Conservation (phyloP, 1,284 basidiomycete species). For the Pseudozyma pruni region DNA sequence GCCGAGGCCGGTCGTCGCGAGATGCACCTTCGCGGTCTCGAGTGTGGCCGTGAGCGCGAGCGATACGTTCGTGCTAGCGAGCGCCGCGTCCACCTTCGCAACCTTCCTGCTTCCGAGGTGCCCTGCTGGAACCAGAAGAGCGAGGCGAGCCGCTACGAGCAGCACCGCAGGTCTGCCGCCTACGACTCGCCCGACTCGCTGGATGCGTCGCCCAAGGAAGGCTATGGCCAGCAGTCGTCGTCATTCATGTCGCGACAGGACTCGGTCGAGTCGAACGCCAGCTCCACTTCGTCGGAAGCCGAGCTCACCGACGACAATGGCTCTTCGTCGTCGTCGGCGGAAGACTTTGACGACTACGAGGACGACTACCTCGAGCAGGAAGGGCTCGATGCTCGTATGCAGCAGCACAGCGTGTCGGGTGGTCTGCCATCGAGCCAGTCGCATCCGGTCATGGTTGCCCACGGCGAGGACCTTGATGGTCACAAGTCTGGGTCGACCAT, state of each 20-base stretch:
- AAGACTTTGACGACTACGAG: conserved; percentile 64
- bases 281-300: conserved; percentile 59
- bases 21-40: conserved; percentile 65
- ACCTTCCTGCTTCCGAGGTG: conserved; percentile 61
- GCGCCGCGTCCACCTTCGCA: conserved; percentile 61
- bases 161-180: conserved; percentile 36
- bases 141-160: conserved; percentile 31
- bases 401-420: conserved; percentile 44
- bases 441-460: conserved; percentile 33
- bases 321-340: conserved; percentile 61
- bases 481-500: conserved; percentile 49
- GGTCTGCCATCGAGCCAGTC: conserved; percentile 33
- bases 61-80: conserved; percentile 64
- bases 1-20: conserved; percentile 64
- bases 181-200: conserved; percentile 45
- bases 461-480: conserved; percentile 36
- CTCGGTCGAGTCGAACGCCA: conserved; percentile 49
- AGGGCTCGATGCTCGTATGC: conserved; percentile 48
- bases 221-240: conserved; percentile 18
- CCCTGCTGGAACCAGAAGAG: conserved; percentile 64
- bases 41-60: conserved; percentile 64
- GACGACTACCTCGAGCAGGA: conserved; percentile 58
- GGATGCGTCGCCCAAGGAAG: conserved; percentile 34
- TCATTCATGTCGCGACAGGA: conserved; percentile 56
- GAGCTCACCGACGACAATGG: conserved; percentile 67